Conservation (phyloP, 2,329 filamentous ascomycete genomes). For the Exophiala bonariae region DNA sequence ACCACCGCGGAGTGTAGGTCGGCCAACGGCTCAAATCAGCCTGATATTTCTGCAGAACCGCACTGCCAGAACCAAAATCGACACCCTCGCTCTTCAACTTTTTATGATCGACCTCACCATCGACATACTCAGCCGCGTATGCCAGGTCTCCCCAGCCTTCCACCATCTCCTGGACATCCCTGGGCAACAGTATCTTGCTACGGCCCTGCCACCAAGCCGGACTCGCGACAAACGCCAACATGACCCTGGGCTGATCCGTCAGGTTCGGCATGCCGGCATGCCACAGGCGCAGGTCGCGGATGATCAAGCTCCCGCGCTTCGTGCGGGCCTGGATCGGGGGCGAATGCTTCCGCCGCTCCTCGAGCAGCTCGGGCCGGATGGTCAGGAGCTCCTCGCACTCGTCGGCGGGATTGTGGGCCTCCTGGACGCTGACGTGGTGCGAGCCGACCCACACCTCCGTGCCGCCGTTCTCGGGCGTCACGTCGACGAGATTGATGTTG, state of each 20-base stretch:
- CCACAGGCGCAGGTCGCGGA: constrained; percentile 63
- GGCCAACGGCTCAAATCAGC: constrained; percentile 23
- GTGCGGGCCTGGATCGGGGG: constrained; percentile 42
- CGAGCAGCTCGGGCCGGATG: constrained; percentile 36
- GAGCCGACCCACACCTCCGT: constrained; percentile 55
- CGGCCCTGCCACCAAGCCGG: constrained; percentile 26
- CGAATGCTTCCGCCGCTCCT: constrained; percentile 32
- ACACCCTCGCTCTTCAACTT: constrained; percentile 23
- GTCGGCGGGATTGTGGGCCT: constrained; percentile 26
- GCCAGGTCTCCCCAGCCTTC: constrained; percentile 20
- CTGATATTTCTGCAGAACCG: constrained; percentile 13
- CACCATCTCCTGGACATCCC: constrained; percentile 24
- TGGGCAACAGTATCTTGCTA: constrained; percentile 21
- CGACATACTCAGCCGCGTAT: constrained; percentile 25
- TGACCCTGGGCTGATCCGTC: constrained; percentile 52
- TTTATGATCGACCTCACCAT: constrained; percentile 26
- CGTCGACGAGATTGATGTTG: constrained; percentile 50
- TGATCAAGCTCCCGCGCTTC: constrained; percentile 53
- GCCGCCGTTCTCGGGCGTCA: constrained; percentile 46
- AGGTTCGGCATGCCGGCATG: constrained; percentile 64
- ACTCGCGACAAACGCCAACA: constrained; percentile 49
- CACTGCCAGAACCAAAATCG: constrained; percentile 22
- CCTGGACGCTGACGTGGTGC: constrained; percentile 40
- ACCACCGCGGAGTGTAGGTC: constrained; percentile 24
- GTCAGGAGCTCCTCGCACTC: constrained; percentile 22